Base-by-base conservation (phyloP, 1,139 yeast genomes). In the Kurtzmaniella quercitrusa region DNA sequence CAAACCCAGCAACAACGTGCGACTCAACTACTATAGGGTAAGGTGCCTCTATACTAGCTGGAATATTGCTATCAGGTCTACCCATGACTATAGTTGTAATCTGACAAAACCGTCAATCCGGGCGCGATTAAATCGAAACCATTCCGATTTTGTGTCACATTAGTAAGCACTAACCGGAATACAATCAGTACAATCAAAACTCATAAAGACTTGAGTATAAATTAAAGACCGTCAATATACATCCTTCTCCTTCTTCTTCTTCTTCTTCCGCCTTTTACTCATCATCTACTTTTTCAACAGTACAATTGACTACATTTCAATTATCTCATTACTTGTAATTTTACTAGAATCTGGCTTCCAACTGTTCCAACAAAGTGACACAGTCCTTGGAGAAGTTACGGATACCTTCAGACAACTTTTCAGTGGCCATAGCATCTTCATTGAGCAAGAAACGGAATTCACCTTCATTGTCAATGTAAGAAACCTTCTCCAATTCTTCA, bases 381-480 rank as follows among this genome's bases (percentile, higher is more conserved):
- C 95, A 87, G 67, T 94, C 99, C 67, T 88, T 93, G 59, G 97
- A 88, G 72, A 93, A 93, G 70, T 83, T 81, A 79, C 98, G 87
- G 74, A 93, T 93, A 82, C 98, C 98, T 65, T 93, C 96, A 55
- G 96, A 71, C 65, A 94, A 84, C 79, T 93, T 94, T 77, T 93
- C 98, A 56, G 97, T 88, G 60, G 97, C 94, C 98, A 93, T 93
- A 54, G 95, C 94, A 67, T 93, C 98, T 69, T 93, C 96, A 75
- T 93, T 93, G 58, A 93, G 76, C 47, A 76, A 78, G 76, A 82
- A 87, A 80, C 97, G 86, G 93, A 93, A 93, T 51, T 77, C 71
- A 47, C 96, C 70, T 75, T 93, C 98, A 66, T 89, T 84, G 61
- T 88, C 82, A 53, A 93, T 75, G 73, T 68, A 93, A 33, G 91